A percentile compares a stretch with the other conserved stretches of the same genome.
Conservation (phyloP, 805 yeast species). For the Starmerella powellii region DNA sequence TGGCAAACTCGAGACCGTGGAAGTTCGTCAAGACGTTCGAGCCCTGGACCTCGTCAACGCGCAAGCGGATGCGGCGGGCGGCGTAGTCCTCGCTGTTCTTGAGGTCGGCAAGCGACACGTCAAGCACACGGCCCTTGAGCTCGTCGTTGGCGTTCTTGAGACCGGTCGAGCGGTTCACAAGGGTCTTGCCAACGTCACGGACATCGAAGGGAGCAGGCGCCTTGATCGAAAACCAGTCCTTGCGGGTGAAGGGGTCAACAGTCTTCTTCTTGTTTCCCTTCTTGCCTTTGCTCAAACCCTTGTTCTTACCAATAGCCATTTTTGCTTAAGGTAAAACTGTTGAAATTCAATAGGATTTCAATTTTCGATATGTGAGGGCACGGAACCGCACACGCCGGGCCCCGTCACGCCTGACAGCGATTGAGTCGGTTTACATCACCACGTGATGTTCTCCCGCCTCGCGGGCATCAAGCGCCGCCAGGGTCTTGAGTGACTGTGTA, state of each 20-base stretch:
- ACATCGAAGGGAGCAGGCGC: slow-evolving; percentile 98
- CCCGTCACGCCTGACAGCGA: neutral
- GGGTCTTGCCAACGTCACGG: slow-evolving; percentile 97
- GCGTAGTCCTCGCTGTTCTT: slow-evolving; percentile 99
- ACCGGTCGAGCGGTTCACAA: slow-evolving; percentile 97
- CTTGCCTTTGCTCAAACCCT: slow-evolving; percentile 76
- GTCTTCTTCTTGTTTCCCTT: slow-evolving; percentile 98
- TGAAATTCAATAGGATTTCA: slow-evolving; percentile 3
- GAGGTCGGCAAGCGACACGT: slow-evolving; percentile 90
- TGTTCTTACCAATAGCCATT: slow-evolving; percentile 82
- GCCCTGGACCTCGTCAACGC: slow-evolving; percentile 99
- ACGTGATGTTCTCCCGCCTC: too few species aligned
- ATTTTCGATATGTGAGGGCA: slow-evolving; percentile 4
- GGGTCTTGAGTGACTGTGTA: too few species aligned
- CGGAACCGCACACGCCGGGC: neutral
- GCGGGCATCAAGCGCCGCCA: too few species aligned
- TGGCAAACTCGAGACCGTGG: slow-evolving; percentile 98
- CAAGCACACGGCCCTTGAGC: slow-evolving; percentile 94
- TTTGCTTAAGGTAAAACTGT: slow-evolving; percentile 10
- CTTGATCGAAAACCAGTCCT: slow-evolving; percentile 97
- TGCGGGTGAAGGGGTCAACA: slow-evolving; percentile 98
- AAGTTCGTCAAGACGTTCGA: slow-evolving; percentile 97
- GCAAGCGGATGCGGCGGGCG: slow-evolving; percentile 91
- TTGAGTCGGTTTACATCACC: too few species aligned
- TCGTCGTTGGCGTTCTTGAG: slow-evolving; percentile 94